Base-by-base conservation (phyloP, 495 filamentous ascomycete genomes). In the Daldinia vernicosa region DNA sequence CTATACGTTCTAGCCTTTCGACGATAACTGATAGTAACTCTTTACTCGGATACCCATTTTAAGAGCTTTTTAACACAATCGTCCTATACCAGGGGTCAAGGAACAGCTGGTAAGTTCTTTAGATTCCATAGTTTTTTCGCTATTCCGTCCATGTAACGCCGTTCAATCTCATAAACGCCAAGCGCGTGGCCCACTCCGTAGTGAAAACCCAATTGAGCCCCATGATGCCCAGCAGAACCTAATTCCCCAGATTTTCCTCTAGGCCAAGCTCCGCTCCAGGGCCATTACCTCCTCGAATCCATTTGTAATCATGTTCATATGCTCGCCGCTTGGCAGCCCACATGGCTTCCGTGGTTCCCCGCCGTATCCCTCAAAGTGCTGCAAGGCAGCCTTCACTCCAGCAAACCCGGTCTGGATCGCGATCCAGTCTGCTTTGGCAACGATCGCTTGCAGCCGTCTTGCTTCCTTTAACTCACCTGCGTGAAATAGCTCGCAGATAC, bases 401-500 rank as follows among this genome's bases (percentile, higher is more conserved):
- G 92, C 89, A 67, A 95, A 93, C 43, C 91, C 91, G 8, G 88
- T 83, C 82, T 92, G 92, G 45, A 92, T 94, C 33, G 93, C 85
- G 33, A 93, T 84, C 92, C 92, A 95, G 75, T 95, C 92, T 19
- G 89, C 92, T 72, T 84, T 86, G 62, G 88, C 90, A 60, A 96
- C 83, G 33, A 88, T 78, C 71, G 88, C 85, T 79, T 96, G 93
- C 54, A 90, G 80, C 72, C 86, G 85, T 39, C 89, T 85, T 0
- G 92, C 91, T 80, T 94, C 90, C 22, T 87, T 84, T 24, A 90
- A 80, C 65, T 87, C 85, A 6, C 92, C 92, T 68, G 89, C 80
- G 6, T 85, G 82, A 83, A 89, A 94, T 40, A 94, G 83, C 66
- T 89, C 85, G 81, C 91, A 91, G 26, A 95, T 86, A 68, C 88